Conservation (phyloP, 257 asterid species). For the Salvia hispanica region DNA sequence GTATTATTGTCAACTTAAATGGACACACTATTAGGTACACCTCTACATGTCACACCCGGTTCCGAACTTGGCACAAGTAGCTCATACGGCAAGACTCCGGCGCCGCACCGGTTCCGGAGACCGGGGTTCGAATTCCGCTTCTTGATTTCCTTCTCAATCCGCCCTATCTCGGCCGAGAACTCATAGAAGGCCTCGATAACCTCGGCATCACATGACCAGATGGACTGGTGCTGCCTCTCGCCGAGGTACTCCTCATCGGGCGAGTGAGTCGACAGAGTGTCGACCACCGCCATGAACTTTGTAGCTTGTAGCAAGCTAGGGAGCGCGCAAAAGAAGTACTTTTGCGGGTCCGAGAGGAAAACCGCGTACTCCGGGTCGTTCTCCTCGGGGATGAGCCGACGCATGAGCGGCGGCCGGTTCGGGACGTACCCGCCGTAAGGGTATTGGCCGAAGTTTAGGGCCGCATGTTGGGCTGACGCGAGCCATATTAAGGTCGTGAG, state of each 20-base stretch:
- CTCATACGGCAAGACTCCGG: constrained; percentile 95
- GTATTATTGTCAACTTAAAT: constrained; percentile 43
- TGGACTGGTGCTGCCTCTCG: constrained; percentile 74
- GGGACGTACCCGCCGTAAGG: constrained; percentile 98
- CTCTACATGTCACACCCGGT: constrained; percentile 95
- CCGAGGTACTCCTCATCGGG: constrained; percentile 93
- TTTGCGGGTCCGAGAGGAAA: constrained; percentile 74
- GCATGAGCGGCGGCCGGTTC: constrained; percentile 90
- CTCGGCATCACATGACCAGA: constrained; percentile 80
- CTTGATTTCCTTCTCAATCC: constrained; percentile 82
- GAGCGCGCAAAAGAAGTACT: constrained; percentile 67
- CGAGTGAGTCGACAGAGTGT: constrained; percentile 85
- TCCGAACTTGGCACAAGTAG: constrained; percentile 84
- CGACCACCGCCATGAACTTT: constrained; percentile 94
- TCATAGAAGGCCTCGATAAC: constrained; percentile 63
- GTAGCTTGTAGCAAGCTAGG: constrained; percentile 93
- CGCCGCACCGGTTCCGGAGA: constrained; percentile 78
- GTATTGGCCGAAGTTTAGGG: constrained; percentile 91
- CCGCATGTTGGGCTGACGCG: constrained; percentile 94
- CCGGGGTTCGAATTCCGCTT: constrained; percentile 49
- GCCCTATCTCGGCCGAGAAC: constrained; percentile 62
- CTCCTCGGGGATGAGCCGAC: constrained; percentile 72
- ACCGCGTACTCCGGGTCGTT: constrained; percentile 67
- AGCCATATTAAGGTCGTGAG: constrained; percentile 91
- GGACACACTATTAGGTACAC: constrained; percentile 95